Evolutionary conservation across 2,329 filamentous ascomycete species (phyloP).

Genomic region (Lasiodiplodia sp.): DNA sequence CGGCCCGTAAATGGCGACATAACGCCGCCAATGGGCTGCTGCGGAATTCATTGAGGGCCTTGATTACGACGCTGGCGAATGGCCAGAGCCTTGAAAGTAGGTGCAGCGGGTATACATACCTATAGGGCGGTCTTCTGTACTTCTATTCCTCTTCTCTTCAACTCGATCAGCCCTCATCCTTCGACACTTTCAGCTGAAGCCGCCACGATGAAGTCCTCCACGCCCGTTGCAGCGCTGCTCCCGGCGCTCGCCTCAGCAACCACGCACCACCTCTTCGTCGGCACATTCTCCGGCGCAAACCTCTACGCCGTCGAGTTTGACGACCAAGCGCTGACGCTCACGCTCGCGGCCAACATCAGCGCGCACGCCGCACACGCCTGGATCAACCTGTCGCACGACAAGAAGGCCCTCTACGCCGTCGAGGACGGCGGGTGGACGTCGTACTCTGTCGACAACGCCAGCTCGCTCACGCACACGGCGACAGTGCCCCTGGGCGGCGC

Average conservation of each 20-base stretch:
- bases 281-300: slow-evolving; percentile 19
- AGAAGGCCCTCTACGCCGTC: slow-evolving; percentile 23
- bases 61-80: slow-evolving; percentile 10
- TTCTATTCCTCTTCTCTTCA: neutral
- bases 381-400: slow-evolving; percentile 29
- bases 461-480: slow-evolving; percentile 9
- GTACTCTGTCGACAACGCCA: slow-evolving; percentile 21
- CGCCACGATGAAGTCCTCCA: neutral
- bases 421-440: slow-evolving; percentile 25
- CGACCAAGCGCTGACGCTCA: slow-evolving; percentile 18
- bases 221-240: neutral
- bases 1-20: slow-evolving; percentile 7
- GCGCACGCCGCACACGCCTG: slow-evolving; percentile 26
- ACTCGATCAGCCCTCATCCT: neutral
- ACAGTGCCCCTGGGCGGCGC: neutral
- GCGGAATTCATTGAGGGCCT: neutral
- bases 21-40: neutral
- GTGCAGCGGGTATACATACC: neutral
- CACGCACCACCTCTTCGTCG: slow-evolving; percentile 30
- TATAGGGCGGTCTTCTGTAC: neutral
- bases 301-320: slow-evolving; percentile 30
- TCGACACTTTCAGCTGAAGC: too few species aligned
- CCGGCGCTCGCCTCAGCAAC: slow-evolving; percentile 13
- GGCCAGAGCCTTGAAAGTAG: neutral
- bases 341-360: slow-evolving; percentile 28